Evolutionary conservation across 2,329 filamentous ascomycete genomes (phyloP).

Genomic region (Neonectria coccinea): DNA sequence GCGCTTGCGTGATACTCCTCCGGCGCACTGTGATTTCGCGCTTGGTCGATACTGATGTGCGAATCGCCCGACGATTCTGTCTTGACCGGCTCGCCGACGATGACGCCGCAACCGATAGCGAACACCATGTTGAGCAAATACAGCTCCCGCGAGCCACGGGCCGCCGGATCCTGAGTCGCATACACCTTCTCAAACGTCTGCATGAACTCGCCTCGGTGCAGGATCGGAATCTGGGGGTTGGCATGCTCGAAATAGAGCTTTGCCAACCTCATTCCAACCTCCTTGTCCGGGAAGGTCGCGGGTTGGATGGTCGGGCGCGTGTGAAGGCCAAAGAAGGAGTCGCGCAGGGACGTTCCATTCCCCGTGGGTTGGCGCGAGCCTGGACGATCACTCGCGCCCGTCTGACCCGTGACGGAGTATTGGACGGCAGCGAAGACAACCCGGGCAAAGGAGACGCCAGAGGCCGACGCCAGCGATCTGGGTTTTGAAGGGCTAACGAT

Average conservation of each 20-base stretch:
- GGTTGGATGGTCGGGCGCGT: slow-evolving; percentile 89
- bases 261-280: slow-evolving; percentile 78
- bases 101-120: slow-evolving; percentile 93
- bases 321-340: slow-evolving; percentile 97
- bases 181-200: slow-evolving; percentile 88
- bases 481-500: slow-evolving; percentile 83
- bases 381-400: slow-evolving; percentile 55
- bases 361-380: slow-evolving; percentile 41
- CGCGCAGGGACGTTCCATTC: slow-evolving; percentile 84
- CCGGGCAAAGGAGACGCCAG: slow-evolving; percentile 92
- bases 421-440: slow-evolving; percentile 96
- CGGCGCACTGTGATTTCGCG: slow-evolving; percentile 72
- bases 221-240: slow-evolving; percentile 93
- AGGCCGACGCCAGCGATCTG: slow-evolving; percentile 84
- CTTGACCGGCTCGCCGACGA: slow-evolving; percentile 75
- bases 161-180: slow-evolving; percentile 71
- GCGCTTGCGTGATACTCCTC: slow-evolving; percentile 97
- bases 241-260: slow-evolving; percentile 94
- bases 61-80: slow-evolving; percentile 55
- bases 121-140: slow-evolving; percentile 98
- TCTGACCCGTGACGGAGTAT: slow-evolving; percentile 71
- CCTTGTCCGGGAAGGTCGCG: slow-evolving; percentile 83
- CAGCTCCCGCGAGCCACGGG: slow-evolving; percentile 81
- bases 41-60: slow-evolving; percentile 47
- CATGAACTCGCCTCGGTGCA: slow-evolving; percentile 92